Base-by-base conservation (phyloP, 108 stramenopile species). In the Pseudonitzschia delicatissima region DNA sequence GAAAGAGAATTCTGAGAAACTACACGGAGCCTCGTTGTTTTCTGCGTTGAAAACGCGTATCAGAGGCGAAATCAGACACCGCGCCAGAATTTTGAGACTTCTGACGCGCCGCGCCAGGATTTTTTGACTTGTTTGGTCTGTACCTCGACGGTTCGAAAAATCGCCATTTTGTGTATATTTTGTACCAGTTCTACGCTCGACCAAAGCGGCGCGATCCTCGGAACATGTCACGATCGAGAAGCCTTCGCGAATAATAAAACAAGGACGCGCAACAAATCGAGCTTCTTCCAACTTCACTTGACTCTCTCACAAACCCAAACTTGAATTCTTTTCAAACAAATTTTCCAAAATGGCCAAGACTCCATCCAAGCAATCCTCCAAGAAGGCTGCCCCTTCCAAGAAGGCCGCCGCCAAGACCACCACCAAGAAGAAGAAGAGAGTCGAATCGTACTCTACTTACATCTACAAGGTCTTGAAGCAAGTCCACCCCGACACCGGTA, bases 391-490 rank as follows among this genome's bases (percentile, higher is more conserved):
- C n/a, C n/a, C n/a, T n/a, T n/a, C n/a, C 67, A 74, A 74, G 69
- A 83, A 83, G 78, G 77, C 57, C 0, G 62, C 70, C 27, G 49
- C 68, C 57, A 68, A 68, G 68, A 68, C 5, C 60, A 5, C 39
- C 40, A 7, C 36, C 20, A 61, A 73, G 49, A 69, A 49, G 68
- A 92, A 88, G 79, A 95, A 94, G 84, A 83, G 94, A 63, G 73
- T 68, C 52, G 94, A 96, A 68, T 77, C 88, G 20, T 96, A 93
- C 81, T 77, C 79, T 60, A 87, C 88, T 33, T 94, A 94, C 90
- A 94, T 96, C 73, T 93, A 96, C 91, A 86, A 87, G 87, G 96
- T 96, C 61, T 77, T 94, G 63, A 94, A 94, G 87, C 82, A 87
- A 63, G 85, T 87, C 69, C 82, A 87, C 78, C 85, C 85, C 35